Conservation (phyloP, 163 green algal genomes). For the Scenedesmus sp. region DNA sequence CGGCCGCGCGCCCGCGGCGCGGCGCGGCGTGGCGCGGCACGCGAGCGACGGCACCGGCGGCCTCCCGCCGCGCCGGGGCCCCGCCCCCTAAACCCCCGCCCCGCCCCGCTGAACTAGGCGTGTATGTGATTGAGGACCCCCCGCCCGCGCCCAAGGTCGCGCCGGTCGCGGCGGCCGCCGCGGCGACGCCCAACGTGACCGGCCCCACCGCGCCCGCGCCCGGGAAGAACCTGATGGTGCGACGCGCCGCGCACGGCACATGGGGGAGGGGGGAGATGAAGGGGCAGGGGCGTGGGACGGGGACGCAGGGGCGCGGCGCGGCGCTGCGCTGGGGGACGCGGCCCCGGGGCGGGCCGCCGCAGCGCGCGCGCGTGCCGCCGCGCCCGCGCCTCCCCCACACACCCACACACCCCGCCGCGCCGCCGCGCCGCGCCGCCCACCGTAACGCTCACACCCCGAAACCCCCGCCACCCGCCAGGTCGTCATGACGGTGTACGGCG, state of each 20-base stretch:
- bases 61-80: too few relatives aligned
- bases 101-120: too few relatives aligned
- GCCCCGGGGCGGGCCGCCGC: background rate
- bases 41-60: too few relatives aligned
- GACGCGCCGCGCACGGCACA: background rate
- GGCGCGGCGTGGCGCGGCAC: too few relatives aligned
- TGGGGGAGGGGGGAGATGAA: background rate
- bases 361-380: too few relatives aligned
- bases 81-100: too few relatives aligned
- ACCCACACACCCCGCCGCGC: too few relatives aligned
- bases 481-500: conserved; percentile 29
- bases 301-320: background rate
- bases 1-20: too few relatives aligned
- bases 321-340: background rate
- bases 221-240: conserved; percentile 43
- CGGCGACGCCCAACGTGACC: background rate
- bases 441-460: background rate
- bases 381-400: background rate
- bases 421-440: too few relatives aligned
- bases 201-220: background rate
- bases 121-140: conserved; percentile 17
- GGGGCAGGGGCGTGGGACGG: background rate
- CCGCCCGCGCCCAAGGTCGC: background rate
- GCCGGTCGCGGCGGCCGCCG: background rate
- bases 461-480: too few relatives aligned